Conservation (phyloP, 1,139 yeast species). For the Kluyveromyces sp. region DNA sequence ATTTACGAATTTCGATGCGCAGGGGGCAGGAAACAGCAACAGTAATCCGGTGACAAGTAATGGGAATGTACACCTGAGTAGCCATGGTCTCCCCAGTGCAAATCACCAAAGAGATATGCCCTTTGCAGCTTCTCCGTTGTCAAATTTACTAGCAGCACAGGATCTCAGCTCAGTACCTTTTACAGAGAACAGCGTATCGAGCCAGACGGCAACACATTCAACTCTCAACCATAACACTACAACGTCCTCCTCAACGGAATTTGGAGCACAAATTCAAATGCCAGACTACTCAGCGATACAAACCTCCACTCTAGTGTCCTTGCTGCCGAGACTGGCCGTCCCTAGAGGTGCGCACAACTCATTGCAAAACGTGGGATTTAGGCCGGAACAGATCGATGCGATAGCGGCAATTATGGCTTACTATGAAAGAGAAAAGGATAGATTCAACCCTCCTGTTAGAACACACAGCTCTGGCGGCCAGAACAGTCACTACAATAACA, state of each 20-base stretch:
- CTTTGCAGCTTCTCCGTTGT: slow-evolving; percentile 1
- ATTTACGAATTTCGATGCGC: slow-evolving; percentile 24
- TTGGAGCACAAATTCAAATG: slow-evolving; percentile 20
- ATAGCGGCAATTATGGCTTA: slow-evolving; percentile 67
- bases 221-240: slow-evolving; percentile 13
- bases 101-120: slow-evolving; percentile 8
- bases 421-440: slow-evolving; percentile 39
- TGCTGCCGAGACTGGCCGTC: slow-evolving; percentile 54
- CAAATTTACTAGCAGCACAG: slow-evolving; percentile 3
- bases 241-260: slow-evolving; percentile 5
- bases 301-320: slow-evolving; percentile 28
- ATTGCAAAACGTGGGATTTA: slow-evolving; percentile 55
- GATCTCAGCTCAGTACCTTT: not conserved
- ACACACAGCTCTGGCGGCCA: not conserved
- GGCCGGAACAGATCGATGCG: slow-evolving; percentile 63
- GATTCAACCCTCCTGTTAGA: slow-evolving; percentile 4
- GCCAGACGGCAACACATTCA: not conserved
- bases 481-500: not conserved
- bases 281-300: slow-evolving; percentile 30
- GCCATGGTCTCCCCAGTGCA: not conserved
- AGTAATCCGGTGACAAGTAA: too few relatives aligned
- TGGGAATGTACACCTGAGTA: not conserved
- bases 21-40: not conserved
- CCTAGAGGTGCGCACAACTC: slow-evolving; percentile 67
- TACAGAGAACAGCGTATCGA: not conserved